Evolutionary conservation across 345 rosid species (phyloP), one percentile per base, ranked within the genome.

Genomic region (Sisymbrium altissimum): DNA sequence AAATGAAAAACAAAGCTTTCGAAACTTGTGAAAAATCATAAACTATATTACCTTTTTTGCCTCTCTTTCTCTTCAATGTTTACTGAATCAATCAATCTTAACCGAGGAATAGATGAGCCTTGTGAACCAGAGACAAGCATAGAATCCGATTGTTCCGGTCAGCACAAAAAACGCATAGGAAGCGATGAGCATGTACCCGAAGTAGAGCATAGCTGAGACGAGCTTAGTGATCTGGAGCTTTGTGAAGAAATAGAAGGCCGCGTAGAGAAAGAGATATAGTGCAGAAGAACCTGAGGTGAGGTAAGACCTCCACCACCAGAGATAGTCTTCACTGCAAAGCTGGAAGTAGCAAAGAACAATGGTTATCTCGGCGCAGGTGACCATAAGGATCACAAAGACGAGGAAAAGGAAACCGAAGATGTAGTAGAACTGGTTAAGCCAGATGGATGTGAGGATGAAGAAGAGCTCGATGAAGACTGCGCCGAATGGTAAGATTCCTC

Each of bases 231-330:
- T 89, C 70, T 87, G 92, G 3, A 89, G 96, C 83, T 89, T 89
- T 10, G 92, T 89, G 86, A 89, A 89, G 87, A 89, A 89, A 82
- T 89, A 89, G 79, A 89, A 89, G 4, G 90, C 82, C 0, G 96
- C 92, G 2, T 89, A 89, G 15, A 87, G 87, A 78, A 87, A 87
- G 63, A 89, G 90, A 63, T 89, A 89, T 0, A 89, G 33, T 0
- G 95, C 92, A 7, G 95, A 89, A 17, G 95, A 89, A 73, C 92
- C 96, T 6, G 96, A 85, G 17, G 92, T 89, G 17, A 89, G 87
- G 82, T 89, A 89, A n/a, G 96, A 87, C 73, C 96, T 89, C 96
- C 96, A 89, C 96, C 96, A 89, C 90, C 95, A 89, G 3, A 85
- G 84, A 67, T 89, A 89, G 79, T 89, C 96, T 68, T 89, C 92